phyloP scores from a whole-genome alignment of 1,284 basidiomycete genomes.

The Apiotrichum gracile region DNA sequence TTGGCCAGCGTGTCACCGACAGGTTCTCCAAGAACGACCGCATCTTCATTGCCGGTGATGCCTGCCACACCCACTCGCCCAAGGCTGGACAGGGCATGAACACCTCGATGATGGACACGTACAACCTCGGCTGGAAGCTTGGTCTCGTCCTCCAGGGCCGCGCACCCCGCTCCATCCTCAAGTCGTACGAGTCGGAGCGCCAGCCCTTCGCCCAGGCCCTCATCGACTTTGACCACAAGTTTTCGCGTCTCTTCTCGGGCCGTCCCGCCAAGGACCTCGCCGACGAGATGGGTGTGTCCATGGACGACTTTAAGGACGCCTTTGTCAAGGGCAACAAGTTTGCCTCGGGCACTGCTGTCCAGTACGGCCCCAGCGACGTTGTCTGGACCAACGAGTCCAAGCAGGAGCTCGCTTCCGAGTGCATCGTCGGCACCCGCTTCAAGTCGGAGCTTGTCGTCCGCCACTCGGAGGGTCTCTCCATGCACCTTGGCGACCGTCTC shows the following conservation, averaged over 20 bases:
- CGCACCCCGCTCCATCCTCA: constrained; percentile 45
- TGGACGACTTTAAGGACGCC: constrained; percentile 19
- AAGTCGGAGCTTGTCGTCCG: constrained; percentile 11
- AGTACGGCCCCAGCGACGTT: constrained; percentile 9
- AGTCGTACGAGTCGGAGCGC: constrained; percentile 50
- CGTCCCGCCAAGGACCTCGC: constrained; percentile 17
- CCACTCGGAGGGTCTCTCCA: constrained; percentile 14
- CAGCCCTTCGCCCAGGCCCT: constrained; percentile 27
- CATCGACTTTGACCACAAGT: constrained; percentile 36
- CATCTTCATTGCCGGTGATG: constrained; percentile 41
- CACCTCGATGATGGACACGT: constrained; percentile 32
- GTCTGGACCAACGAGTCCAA: constrained; percentile 5
- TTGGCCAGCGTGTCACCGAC: constrained; percentile 34
- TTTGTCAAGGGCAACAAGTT: constrained; percentile 16
- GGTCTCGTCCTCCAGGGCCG: constrained; percentile 48
- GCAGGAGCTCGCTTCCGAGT: constrained; percentile 11
- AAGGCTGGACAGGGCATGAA: constrained; percentile 42
- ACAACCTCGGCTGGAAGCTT: constrained; percentile 52
- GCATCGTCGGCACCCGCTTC: constrained; percentile 15
- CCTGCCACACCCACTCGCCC: constrained; percentile 38
- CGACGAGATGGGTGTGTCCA: constrained; percentile 17
- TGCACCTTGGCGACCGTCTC: constrained; percentile 26
- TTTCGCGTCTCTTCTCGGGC: constrained; percentile 31
- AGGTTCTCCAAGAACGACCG: constrained; percentile 22
- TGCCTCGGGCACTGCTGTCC: constrained; percentile 16